Percentiles rank a stretch among this genome's conserved stretches.
Conservation (phyloP, 2,329 filamentous ascomycete genomes). For the Byssothecium circinans region DNA sequence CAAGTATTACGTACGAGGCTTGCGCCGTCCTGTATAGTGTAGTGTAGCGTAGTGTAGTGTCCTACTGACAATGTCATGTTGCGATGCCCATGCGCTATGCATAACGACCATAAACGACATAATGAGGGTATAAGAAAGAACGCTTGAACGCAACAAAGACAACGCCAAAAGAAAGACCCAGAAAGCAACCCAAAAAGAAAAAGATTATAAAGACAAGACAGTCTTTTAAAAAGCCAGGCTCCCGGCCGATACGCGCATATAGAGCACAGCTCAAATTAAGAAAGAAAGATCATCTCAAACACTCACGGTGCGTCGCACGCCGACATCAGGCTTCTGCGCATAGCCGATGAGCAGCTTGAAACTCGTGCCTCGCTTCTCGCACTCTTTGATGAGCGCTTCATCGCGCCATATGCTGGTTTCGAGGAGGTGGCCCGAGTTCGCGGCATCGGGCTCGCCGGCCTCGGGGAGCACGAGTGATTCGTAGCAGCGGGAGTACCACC, state of each 20-base stretch:
- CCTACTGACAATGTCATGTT: slow-evolving; percentile 14
- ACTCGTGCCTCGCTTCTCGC: slow-evolving; percentile 81
- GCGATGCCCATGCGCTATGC: slow-evolving; percentile 33
- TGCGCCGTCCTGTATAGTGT: slow-evolving; percentile 27
- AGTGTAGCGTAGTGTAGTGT: too few species aligned
- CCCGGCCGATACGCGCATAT: slow-evolving; percentile 26
- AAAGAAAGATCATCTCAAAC: slow-evolving; percentile 40
- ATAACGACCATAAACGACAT: slow-evolving; percentile 14
- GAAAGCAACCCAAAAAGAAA: too few species aligned
- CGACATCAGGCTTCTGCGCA: slow-evolving; percentile 71
- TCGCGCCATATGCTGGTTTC: slow-evolving; percentile 78
- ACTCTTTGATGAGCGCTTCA: slow-evolving; percentile 74
- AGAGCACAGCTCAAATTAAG: slow-evolving; percentile 38
- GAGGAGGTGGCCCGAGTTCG: slow-evolving; percentile 41
- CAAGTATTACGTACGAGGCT: slow-evolving; percentile 20
- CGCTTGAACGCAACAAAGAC: slow-evolving; percentile 42
- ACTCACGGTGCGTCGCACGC: slow-evolving; percentile 52
- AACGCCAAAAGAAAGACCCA: slow-evolving; percentile 13
- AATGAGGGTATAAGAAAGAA: slow-evolving; percentile 37
- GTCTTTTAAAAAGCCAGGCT: slow-evolving; percentile 18
- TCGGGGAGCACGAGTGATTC: slow-evolving; percentile 63
- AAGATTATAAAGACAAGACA: slow-evolving; percentile 11
- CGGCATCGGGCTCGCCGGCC: slow-evolving; percentile 32
- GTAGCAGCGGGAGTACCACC: slow-evolving; percentile 96
- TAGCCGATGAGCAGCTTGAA: slow-evolving; percentile 91